Evolutionary conservation across 768 basidiomycete species (phyloP), one percentile per base, ranked within the genome.

Genomic region (Boletus subcaerulescens): DNA sequence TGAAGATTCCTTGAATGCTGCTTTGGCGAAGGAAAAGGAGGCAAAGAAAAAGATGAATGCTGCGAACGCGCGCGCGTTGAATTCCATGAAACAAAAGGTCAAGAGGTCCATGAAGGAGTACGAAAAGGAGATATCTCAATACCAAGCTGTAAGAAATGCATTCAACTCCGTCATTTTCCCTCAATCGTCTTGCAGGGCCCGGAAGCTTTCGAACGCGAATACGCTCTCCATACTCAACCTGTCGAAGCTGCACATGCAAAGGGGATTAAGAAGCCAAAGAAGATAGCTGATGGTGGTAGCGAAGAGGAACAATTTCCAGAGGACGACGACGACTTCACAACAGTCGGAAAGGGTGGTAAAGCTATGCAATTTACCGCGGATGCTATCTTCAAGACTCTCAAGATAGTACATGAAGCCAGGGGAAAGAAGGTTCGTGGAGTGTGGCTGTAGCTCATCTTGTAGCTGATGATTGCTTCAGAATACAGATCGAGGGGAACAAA

Each of bases 81-180:
- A 93, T 49, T 89, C 90, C n/a, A 89, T 98, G 86, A 98, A 95
- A 75, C 96, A 98, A 74, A 97, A 95, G 72, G 80, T 98, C 52
- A 95, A 90, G 76, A 98, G 95, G 76, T 81, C 88, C 11, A 64
- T 79, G 52, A 96, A 94, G 71, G 97, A 98, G 70, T 82, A 91
- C 67, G 97, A 98, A 74, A 72, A 71, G 12, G 87, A 91, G 60
- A 71, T 95, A 40, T 85, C 84, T 67, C 82, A 81, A 55, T 98
- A 85, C 74, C 87, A 89, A 66, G 80, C 83, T 69, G 94, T 93
- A 63, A 60, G 82, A 67, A 14, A 50, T 40, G 15, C 40, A 14
- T 18, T 29, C 8, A 31, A 26, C 22, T 18, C 18, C 1, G 3
- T 61, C 35, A 38, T 54, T 15, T 47, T 20, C 17, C 12, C 42